A percentile compares a stretch with the other conserved stretches of the same genome.
These are phyloP conservation scores for Lupinus albus DNA, from an alignment of 306 rosid genomes.

Conservation along the genomic window DNA sequence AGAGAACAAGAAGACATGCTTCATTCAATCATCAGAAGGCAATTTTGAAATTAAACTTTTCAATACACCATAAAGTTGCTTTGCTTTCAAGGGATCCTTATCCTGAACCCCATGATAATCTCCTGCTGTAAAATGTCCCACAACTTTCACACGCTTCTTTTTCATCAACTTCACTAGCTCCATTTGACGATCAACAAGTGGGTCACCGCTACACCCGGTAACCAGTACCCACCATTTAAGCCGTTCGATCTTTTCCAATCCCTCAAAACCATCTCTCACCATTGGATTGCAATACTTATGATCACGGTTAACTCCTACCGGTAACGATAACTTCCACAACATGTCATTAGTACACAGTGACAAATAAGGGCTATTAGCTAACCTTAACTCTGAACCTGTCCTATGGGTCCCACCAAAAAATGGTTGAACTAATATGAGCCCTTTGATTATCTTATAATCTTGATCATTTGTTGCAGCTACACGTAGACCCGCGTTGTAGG, in stretches of 20 bases:
- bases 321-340: slow-evolving; percentile 58
- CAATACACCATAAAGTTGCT: slow-evolving; percentile 13
- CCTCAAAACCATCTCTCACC: slow-evolving; percentile 13
- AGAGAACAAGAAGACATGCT: background rate
- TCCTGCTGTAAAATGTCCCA: slow-evolving; percentile 46
- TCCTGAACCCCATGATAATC: slow-evolving; percentile 51
- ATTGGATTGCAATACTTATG: slow-evolving; percentile 57
- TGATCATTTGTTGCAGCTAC: background rate
- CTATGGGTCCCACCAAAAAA: slow-evolving; percentile 53
- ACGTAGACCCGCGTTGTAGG: slow-evolving; percentile 55
- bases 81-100: slow-evolving; percentile 36
- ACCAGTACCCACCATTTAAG: slow-evolving; percentile 49
- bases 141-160: slow-evolving; percentile 41
- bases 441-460: slow-evolving; percentile 45
- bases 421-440: slow-evolving; percentile 58
- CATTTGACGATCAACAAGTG: slow-evolving; percentile 54
- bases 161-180: slow-evolving; percentile 42
- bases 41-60: slow-evolving; percentile 37
- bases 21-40: slow-evolving; percentile 4
- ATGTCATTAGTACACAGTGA: slow-evolving; percentile 26
- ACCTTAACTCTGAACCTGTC: slow-evolving; percentile 46
- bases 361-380: slow-evolving; percentile 38
- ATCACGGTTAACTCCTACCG: slow-evolving; percentile 53
- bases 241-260: slow-evolving; percentile 28
- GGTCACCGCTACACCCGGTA: slow-evolving; percentile 56